Evolutionary conservation across 78 protist genomes (phyloP), one percentile per base, ranked within the genome.

Genomic region (Capsaspora owczarzaki): DNA sequence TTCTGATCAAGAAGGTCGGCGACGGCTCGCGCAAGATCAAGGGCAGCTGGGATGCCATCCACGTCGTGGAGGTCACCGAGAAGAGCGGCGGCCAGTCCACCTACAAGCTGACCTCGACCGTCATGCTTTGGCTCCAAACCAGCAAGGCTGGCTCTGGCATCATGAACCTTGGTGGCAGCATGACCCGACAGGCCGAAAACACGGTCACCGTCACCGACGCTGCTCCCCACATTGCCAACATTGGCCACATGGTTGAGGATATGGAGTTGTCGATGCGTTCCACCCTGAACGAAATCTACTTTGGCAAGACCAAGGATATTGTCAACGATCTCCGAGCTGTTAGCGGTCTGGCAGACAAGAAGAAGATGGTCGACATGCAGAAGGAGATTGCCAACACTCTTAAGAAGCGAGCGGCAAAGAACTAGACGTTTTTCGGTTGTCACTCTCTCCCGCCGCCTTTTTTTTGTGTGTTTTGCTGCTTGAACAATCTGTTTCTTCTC

Each of bases 221-320:
- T 70, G 72, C 76, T 49, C 66, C 87, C 19, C 99, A 96, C 87
- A 61, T 93, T 46, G 78, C 83, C 41, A 92, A 96, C 96, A 91
- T 96, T 61, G 99, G 99, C 40, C 53, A 69, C 75, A 93, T 96
- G 94, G 89, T 96, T 38, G 97, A 96, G 82, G 92, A 93, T 38
- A 93, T 93, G 93, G 99, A 96, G 83, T 82, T 74, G 46, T 79
- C 81, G 49, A 63, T 96, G 85, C 81, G 99, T 51, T 85, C 66
- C 76, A 83, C 91, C 61, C 86, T 96, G 51, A 86, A 95, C 38
- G 81, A 86, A 60, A 93, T 96, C 74, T 96, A 96, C 89, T 96
- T 96, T 87, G 95, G 95, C 44, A 92, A 93, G 87, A 95, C 98
- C 46, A 87, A 86, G 82, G 97, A 94, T 63, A 61, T 79, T 80